Evolutionary conservation across 352 stramenopile species (phyloP).

Genomic region (Globisporangium barbulae): DNA sequence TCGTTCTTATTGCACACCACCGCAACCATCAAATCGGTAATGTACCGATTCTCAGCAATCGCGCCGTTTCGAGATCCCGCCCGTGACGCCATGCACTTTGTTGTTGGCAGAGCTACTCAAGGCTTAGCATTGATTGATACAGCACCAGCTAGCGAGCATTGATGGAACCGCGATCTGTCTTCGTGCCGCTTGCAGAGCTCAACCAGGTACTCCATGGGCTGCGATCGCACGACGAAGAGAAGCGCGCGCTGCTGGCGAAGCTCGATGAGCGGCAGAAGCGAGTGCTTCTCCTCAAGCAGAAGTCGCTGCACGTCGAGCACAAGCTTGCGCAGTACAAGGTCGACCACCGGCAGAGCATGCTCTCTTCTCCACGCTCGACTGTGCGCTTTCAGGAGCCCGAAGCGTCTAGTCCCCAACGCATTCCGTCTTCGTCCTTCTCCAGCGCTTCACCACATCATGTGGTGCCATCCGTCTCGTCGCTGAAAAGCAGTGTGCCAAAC

Average conservation of each 20-base stretch:
- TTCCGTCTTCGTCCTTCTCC: conserved; percentile 12
- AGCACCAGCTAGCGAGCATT: background rate
- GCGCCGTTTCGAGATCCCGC: conserved; percentile 1
- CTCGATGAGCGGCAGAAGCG: conserved; percentile 38
- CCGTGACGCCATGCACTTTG: no score
- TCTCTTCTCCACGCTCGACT: conserved; percentile 5
- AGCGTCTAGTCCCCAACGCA: background rate
- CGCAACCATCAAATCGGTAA: background rate
- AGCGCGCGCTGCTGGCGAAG: conserved; percentile 28
- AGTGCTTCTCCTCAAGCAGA: conserved; percentile 32
- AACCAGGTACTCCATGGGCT: conserved; percentile 33
- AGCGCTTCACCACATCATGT: conserved; percentile 12
- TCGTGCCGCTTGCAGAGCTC: conserved; percentile 42
- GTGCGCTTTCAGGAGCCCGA: conserved; percentile 1
- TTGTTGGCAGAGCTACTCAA: background rate
- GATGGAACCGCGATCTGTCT: conserved; percentile 21
- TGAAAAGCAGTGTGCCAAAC: background rate
- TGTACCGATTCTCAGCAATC: background rate
- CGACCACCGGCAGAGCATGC: conserved; percentile 41
- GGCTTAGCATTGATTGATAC: background rate
- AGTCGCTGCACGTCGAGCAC: conserved; percentile 39
- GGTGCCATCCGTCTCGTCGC: background rate
- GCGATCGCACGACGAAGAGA: conserved; percentile 34
- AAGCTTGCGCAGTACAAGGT: conserved; percentile 43
- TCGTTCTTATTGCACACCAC: background rate